Percentiles rank a stretch among this genome's conserved stretches.
Evolutionary conservation across 2,329 filamentous ascomycete species (phyloP).

Genomic region (Alternaria sp.): DNA sequence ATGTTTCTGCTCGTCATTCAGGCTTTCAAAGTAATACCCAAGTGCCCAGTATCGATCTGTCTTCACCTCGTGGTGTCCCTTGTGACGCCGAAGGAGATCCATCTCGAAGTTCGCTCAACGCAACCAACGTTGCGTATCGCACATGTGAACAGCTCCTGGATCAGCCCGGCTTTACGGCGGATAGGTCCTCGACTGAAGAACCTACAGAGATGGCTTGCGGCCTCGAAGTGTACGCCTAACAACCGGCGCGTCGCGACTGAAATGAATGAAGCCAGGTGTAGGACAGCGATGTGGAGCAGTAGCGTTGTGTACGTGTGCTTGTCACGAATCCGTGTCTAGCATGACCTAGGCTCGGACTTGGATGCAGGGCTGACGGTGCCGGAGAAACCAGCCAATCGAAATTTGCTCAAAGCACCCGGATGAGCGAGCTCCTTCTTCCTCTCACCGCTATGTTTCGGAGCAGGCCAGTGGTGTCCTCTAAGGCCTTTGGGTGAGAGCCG

Average conservation of each 20-base stretch:
- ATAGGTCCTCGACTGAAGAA: not conserved
- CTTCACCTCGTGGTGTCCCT: slow-evolving; percentile 36
- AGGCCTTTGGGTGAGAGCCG: not conserved
- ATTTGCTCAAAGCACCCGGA: slow-evolving; percentile 20
- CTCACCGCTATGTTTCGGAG: not conserved
- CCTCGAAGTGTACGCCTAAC: not conserved
- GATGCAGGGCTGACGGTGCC: slow-evolving; percentile 15
- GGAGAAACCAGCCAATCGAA: slow-evolving; percentile 19
- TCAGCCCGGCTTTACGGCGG: slow-evolving; percentile 9
- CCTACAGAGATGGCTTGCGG: not conserved
- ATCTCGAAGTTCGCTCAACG: slow-evolving; percentile 13
- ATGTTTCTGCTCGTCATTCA: slow-evolving; percentile 60
- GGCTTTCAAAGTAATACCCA: slow-evolving; percentile 64
- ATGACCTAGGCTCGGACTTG: slow-evolving; percentile 17
- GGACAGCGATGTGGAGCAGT: not conserved
- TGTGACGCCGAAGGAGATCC: slow-evolving; percentile 31
- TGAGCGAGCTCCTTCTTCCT: not conserved
- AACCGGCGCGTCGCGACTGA: not conserved
- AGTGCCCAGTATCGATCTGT: slow-evolving; percentile 41
- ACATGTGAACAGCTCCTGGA: not conserved
- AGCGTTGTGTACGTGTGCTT: slow-evolving; percentile 18
- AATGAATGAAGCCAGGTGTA: not conserved
- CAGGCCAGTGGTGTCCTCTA: not conserved
- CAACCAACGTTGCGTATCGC: slow-evolving; percentile 2
- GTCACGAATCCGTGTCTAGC: slow-evolving; percentile 16